Evolutionary conservation across 139 green algal genomes (phyloP).

Genomic region (Desmodesmus armatus): DNA sequence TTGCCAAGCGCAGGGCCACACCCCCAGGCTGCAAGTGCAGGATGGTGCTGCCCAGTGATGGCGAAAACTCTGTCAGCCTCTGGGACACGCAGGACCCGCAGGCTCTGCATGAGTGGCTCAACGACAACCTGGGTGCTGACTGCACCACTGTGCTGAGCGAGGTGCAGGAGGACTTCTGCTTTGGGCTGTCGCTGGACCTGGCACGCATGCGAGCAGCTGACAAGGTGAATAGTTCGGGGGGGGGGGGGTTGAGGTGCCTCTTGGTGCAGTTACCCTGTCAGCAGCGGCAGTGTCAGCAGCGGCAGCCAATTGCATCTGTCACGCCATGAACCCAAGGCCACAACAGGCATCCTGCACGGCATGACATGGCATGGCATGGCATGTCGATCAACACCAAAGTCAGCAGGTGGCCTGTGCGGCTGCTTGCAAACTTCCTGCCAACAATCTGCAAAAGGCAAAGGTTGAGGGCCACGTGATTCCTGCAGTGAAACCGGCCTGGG

Average conservation of each 20-base stretch:
- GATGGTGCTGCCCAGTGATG: conserved; percentile 60
- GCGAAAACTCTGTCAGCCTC: conserved; percentile 51
- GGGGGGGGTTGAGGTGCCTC: no score
- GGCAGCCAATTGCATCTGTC: not conserved
- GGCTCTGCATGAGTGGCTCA: conserved; percentile 63
- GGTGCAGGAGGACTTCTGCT: conserved; percentile 71
- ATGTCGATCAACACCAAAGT: not conserved
- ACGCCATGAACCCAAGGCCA: not conserved
- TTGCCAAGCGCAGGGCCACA: conserved; percentile 52
- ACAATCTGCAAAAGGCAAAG: no score
- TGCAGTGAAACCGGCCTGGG: no score
- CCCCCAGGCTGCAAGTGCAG: conserved; percentile 20
- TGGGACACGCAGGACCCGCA: conserved; percentile 64
- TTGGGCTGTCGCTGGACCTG: conserved; percentile 60
- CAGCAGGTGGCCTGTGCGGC: not conserved
- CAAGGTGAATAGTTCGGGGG: conserved; percentile 36
- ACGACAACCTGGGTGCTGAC: conserved; percentile 60
- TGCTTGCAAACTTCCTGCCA: no score
- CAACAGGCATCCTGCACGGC: not conserved
- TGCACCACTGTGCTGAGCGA: conserved; percentile 46
- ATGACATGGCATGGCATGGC: not conserved
- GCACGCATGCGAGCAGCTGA: conserved; percentile 58
- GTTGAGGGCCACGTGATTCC: no score
- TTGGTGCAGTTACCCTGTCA: no score
- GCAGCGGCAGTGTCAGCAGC: conserved; percentile 8